Base-by-base conservation (phyloP, 2,329 filamentous ascomycete genomes). In the Polytolypa hystricis region DNA sequence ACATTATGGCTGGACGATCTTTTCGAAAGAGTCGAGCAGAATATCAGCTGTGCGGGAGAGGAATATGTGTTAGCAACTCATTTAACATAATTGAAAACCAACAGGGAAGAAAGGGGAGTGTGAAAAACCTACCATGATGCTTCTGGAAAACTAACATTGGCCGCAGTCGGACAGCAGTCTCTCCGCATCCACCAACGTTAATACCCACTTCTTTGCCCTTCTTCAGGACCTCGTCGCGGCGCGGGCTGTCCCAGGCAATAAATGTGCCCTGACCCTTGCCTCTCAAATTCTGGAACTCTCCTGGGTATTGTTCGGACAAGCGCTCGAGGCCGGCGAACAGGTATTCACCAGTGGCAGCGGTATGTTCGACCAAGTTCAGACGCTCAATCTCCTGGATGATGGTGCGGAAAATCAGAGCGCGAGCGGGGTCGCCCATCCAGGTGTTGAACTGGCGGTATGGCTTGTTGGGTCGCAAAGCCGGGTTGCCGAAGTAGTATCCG, bases 361-460 rank as follows among this genome's bases (percentile, higher is more conserved):
- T 93, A 62, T 85, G 71, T 54, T 75, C 68, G 35, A 94, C 84
- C n/a, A 94, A 72, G 51, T 81, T 74, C 39, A 83, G 69, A 34
- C 76, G 69, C 61, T 85, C 68, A 39, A 93, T 79, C 66, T 94
- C 85, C 40, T 82, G 64, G 55, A 89, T 74, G 64, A 94, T 93
- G 53, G 77, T 81, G 45, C 82, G 77, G 79, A 93, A 93, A 47
- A 94, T 71, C 42, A 94, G 67, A 11, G 82, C 84, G 42, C 84
- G 79, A 10, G 81, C 79, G 11, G 86, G 86, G 65, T 94, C 86
- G 52, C 86, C 86, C 81, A 94, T 93, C 86, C 86, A 94, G 33
- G 85, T 94, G 71, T 94, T 94, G 73, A 94, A 94, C 65, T 94
- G 86, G 43, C 86, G 79, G 70, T 93, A 94, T 4, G 87, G 82